phyloP scores from a whole-genome alignment of 1,139 yeast species.

The Hyphopichia fennica region DNA sequence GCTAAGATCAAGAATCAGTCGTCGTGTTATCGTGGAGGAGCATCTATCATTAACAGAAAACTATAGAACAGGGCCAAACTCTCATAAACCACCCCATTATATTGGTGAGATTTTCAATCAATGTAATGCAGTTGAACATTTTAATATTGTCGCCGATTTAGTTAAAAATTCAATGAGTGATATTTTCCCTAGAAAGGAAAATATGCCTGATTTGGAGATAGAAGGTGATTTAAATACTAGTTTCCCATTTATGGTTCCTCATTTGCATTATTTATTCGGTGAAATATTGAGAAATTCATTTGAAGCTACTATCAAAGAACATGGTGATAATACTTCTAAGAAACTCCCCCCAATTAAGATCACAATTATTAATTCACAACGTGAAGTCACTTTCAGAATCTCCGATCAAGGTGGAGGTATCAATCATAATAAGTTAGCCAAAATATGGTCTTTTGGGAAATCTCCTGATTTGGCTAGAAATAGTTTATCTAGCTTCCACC shows the following conservation, averaged over 20 bases:
- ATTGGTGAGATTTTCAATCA: constrained; percentile 85
- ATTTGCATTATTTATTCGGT: constrained; percentile 80
- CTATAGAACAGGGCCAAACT: constrained; percentile 44
- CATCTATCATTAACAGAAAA: constrained; percentile 77
- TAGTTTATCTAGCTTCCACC: constrained; percentile 63
- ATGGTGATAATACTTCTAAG: constrained; percentile 26
- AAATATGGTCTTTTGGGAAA: constrained; percentile 85
- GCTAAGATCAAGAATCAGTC: constrained; percentile 80
- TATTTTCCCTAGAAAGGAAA: constrained; percentile 51
- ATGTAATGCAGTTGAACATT: constrained; percentile 73
- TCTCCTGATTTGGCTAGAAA: constrained; percentile 56
- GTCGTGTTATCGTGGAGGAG: constrained; percentile 89
- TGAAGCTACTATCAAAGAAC: constrained; percentile 67
- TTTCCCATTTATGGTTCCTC: constrained; percentile 84
- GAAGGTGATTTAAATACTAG: constrained; percentile 64
- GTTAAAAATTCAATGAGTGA: constrained; percentile 46
- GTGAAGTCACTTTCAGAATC: constrained; percentile 70
- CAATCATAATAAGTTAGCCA: constrained; percentile 52
- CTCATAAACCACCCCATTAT: constrained; percentile 61
- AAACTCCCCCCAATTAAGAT: constrained; percentile 70
- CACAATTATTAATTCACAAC: constrained; percentile 65
- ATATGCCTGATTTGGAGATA: constrained; percentile 71
- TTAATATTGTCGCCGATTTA: constrained; percentile 52
- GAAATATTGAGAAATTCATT: constrained; percentile 83
- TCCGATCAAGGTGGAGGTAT: constrained; percentile 93